Evolutionary conservation across 2,329 filamentous ascomycete species (phyloP), one percentile per base, ranked within the genome.

Genomic region (Cercospora beticola): DNA sequence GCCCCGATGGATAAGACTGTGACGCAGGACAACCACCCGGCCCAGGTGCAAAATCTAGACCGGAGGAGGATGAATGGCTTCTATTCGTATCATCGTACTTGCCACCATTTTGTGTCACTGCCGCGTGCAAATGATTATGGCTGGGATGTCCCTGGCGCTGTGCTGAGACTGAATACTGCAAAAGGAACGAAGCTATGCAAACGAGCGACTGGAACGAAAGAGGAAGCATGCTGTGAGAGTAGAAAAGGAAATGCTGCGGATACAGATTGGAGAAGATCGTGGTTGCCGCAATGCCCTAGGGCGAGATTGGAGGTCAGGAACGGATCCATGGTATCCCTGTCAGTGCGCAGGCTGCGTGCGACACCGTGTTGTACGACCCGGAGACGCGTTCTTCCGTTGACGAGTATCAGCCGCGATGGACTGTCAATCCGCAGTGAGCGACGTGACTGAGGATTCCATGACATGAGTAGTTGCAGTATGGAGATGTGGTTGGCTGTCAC

Each of bases 151-250:
- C 28, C 3, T 36, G 56, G 18, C 36, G 56, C 56, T 36, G 56
- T 33, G 28, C 31, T 31, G 56, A 59, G 16, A n/a, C 28, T 30
- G 56, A 14, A 31, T 59, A 30, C 56, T 59, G 56, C 28, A 59
- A 30, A 62, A 49, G n/a, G 23, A 52, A 36, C 2, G 58, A 62
- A 33, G 46, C 40, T 5, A 56, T 18, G 28, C 40, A 23, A 70
- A 70, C 28, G 67, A 68, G 62, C 49, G 68, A 69, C 61, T 23
- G 61, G 23, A 21, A 59, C 5, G 56, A 36, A 21, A 59, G 10
- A 5, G 28, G 18, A 16, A 33, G n/a, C 56, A 36, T 36, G 30
- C 18, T 31, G 56, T 33, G n/a, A 23, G 28, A 23, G 31, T 59
- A 30, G 30, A 8, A 28, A 59, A 59, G 31, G 56, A 36, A 59